Conservation (phyloP, 1,139 yeast species). For the Yamadazyma dushanensis region DNA sequence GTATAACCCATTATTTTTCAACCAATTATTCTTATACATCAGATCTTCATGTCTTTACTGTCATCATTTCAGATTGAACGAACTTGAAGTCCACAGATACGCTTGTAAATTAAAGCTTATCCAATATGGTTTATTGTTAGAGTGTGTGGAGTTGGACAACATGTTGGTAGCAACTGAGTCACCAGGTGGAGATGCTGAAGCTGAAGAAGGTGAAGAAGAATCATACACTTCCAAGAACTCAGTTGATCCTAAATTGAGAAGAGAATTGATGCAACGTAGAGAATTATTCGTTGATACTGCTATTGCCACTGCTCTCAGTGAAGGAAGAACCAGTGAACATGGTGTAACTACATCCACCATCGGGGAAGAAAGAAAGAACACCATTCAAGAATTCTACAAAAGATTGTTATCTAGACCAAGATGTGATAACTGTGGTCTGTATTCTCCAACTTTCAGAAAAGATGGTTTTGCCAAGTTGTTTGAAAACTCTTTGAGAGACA, state of each 20-base stretch:
- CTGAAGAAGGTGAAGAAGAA: conserved; percentile 33
- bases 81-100: conserved; percentile 69
- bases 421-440: conserved; percentile 96
- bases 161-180: conserved; percentile 42
- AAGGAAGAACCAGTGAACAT: conserved; percentile 64
- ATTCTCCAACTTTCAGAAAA: conserved; percentile 88
- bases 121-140: conserved; percentile 86
- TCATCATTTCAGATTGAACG: conserved; percentile 73
- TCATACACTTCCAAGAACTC: conserved; percentile 24
- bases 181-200: conserved; percentile 35
- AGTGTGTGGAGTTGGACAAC: conserved; percentile 70
- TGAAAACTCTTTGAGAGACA: conserved; percentile 80
- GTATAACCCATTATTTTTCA: conserved; percentile 91
- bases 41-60: conserved; percentile 89
- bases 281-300: conserved; percentile 68
- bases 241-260: conserved; percentile 39
- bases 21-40: conserved; percentile 81
- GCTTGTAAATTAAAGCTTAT: conserved; percentile 78
- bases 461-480: conserved; percentile 94
- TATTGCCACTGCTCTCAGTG: conserved; percentile 73
- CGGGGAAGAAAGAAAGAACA: conserved; percentile 78
- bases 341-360: conserved; percentile 85
- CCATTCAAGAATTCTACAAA: conserved; percentile 75
- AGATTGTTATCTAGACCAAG: conserved; percentile 72
- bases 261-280: conserved; percentile 57